Conservation (phyloP, 2,329 filamentous ascomycete species). For the Chaetomiaceae sp. region DNA sequence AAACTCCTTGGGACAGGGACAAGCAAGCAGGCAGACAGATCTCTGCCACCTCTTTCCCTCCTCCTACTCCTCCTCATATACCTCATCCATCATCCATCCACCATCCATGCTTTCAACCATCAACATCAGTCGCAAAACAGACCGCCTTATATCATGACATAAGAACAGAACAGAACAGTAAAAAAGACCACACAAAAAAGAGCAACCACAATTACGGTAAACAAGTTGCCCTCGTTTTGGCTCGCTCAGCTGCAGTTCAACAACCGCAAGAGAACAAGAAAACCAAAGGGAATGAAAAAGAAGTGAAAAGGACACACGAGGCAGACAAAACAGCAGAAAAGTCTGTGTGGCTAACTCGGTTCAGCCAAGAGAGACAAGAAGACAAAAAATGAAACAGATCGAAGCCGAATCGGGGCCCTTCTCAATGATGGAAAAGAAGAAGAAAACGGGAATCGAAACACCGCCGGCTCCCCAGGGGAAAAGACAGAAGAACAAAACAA, state of each 20-base stretch:
- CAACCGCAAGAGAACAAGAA: background rate
- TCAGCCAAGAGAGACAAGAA: background rate
- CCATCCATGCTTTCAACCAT: background rate
- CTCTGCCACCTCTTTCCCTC: too few species aligned
- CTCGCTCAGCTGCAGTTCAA: background rate
- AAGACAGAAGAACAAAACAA: background rate
- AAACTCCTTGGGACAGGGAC: slow-evolving; percentile 4
- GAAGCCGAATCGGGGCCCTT: background rate
- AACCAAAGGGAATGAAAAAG: background rate
- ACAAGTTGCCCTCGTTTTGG: background rate
- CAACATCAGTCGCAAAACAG: background rate
- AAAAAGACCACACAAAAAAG: too few species aligned
- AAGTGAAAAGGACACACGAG: background rate
- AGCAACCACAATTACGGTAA: background rate
- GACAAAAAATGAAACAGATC: background rate
- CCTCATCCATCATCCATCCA: slow-evolving; percentile 3
- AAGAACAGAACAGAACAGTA: background rate
- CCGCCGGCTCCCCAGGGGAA: background rate
- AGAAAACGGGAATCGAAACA: background rate
- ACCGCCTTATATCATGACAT: slow-evolving; percentile 7
- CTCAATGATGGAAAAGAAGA: background rate
- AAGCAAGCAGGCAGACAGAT: too few species aligned
- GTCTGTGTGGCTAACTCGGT: background rate
- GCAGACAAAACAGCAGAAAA: background rate
- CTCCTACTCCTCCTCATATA: background rate